These are phyloP conservation scores for Aspergillus sp. DNA, from an alignment of 2,329 filamentous ascomycete species.

Conservation along the genomic window DNA sequence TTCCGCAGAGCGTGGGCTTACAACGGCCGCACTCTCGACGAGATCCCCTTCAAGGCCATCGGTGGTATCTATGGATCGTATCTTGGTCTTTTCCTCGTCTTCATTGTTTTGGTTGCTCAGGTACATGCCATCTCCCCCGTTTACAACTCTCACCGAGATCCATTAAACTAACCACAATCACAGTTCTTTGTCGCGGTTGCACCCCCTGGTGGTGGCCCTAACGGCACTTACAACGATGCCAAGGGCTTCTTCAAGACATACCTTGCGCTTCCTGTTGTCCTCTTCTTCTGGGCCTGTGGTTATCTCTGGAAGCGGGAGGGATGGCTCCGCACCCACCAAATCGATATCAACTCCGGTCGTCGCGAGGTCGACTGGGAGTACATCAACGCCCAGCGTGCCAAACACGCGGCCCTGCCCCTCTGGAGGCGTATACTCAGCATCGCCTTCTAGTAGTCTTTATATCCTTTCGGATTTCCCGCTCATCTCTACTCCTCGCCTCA, in stretches of 20 bases:
- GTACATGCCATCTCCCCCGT: not conserved
- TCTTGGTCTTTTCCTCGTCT: constrained; percentile 58
- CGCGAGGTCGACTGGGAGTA: constrained; percentile 65
- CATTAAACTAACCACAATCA: not conserved
- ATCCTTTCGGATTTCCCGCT: not conserved
- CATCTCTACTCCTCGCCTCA: not conserved
- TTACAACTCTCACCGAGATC: not conserved
- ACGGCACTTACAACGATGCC: constrained; percentile 29
- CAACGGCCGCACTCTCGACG: constrained; percentile 61
- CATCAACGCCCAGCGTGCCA: constrained; percentile 49
- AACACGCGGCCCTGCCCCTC: constrained; percentile 11
- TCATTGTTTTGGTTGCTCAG: constrained; percentile 52
- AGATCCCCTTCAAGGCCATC: constrained; percentile 62
- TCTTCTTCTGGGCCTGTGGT: constrained; percentile 32
- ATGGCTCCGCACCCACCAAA: constrained; percentile 59
- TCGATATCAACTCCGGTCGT: constrained; percentile 67
- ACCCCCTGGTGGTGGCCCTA: constrained; percentile 12
- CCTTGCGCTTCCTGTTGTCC: constrained; percentile 48
- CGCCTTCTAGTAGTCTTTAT: constrained; percentile 10
- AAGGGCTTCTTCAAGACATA: constrained; percentile 48
- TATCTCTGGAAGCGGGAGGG: constrained; percentile 65
- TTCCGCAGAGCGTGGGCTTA: constrained; percentile 62
- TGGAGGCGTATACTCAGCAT: constrained; percentile 10
- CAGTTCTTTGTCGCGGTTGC: constrained; percentile 39
- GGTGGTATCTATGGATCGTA: constrained; percentile 64